phyloP scores from a whole-genome alignment of 1,284 basidiomycete genomes.

The Ustilago loliicola region DNA sequence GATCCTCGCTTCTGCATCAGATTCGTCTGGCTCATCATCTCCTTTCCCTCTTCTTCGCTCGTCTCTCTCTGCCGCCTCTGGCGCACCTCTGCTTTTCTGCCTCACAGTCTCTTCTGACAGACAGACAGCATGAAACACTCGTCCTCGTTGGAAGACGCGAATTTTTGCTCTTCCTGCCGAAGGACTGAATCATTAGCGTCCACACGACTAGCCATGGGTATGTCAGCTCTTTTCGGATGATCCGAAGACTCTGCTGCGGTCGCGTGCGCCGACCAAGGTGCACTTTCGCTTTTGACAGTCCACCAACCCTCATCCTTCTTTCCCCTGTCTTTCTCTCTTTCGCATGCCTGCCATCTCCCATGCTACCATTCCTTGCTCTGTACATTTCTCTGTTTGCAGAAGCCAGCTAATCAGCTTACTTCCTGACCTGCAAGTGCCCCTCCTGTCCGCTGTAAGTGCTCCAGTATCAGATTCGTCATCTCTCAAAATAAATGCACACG shows the following conservation, averaged over 20 bases:
- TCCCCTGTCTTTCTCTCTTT: conserved; percentile 2
- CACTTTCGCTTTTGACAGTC: no score
- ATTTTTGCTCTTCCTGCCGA: neutral
- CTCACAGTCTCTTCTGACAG: conserved; percentile 31
- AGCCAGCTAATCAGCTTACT: neutral
- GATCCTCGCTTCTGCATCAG: conserved; percentile 4
- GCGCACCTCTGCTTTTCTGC: conserved; percentile 7
- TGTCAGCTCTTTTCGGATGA: conserved; percentile 26
- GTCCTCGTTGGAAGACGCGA: no score
- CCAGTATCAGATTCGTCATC: neutral
- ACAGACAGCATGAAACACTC: conserved; percentile 12
- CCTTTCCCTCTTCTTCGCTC: conserved; percentile 1
- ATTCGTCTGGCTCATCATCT: conserved; percentile 39
- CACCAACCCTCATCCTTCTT: no score
- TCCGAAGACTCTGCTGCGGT: conserved; percentile 1
- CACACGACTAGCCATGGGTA: conserved; percentile 29
- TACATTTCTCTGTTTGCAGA: neutral
- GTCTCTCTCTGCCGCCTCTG: neutral
- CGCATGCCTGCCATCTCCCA: neutral
- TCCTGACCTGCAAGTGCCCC: neutral
- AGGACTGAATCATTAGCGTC: neutral
- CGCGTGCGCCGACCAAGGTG: no score
- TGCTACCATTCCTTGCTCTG: neutral
- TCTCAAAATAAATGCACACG: neutral
- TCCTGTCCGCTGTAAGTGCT: conserved; percentile 3